Evolutionary conservation across 129 eudicot genomes (phyloP).

Genomic region (Tagetes patula): DNA sequence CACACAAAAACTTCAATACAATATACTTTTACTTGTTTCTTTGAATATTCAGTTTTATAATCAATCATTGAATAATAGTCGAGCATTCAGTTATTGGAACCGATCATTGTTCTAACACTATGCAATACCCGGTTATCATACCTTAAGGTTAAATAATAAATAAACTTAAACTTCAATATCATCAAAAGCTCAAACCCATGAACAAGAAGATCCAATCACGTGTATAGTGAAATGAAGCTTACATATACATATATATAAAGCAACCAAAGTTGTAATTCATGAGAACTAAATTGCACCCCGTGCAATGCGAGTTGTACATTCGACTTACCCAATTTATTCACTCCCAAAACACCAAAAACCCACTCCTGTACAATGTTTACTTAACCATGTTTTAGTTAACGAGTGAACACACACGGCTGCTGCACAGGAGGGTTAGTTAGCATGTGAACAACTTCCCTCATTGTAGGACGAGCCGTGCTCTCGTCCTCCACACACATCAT

Average conservation of each 20-base stretch:
- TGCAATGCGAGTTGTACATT: slow-evolving; percentile 5
- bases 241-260: background rate
- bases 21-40: too few species aligned
- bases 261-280: slow-evolving; percentile 7
- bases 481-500: slow-evolving; percentile 97
- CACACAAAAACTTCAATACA: too few species aligned
- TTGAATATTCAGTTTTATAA: too few species aligned
- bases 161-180: background rate
- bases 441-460: slow-evolving; percentile 95
- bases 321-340: slow-evolving; percentile 24
- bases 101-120: too few species aligned
- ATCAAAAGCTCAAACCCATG: background rate
- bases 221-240: background rate
- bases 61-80: too few species aligned
- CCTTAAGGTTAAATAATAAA: too few species aligned
- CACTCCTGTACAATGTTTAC: slow-evolving; percentile 36
- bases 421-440: slow-evolving; percentile 56
- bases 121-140: too few species aligned
- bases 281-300: background rate
- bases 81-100: too few species aligned
- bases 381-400: slow-evolving; percentile 14
- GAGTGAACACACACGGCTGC: background rate
- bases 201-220: background rate
- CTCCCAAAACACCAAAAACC: slow-evolving; percentile 23
- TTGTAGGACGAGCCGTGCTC: slow-evolving; percentile 68